Evolutionary conservation across 78 protist genomes (phyloP), one percentile per base, ranked within the genome.

Genomic region (Speleostelium caveatum): DNA sequence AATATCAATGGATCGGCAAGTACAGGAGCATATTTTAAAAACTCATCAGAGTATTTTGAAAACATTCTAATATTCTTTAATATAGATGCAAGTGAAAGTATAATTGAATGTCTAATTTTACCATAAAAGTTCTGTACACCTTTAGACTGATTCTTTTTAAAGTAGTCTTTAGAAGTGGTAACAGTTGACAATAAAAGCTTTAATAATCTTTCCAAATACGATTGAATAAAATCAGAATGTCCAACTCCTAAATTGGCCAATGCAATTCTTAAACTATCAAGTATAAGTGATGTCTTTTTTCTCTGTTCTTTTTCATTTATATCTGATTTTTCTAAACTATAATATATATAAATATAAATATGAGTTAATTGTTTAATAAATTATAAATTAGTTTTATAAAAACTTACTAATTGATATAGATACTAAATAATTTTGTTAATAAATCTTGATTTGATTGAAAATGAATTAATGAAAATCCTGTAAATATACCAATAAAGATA

Each of bases 181-280:
- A 86, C 61, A 28, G 56, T 55, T 39, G 61, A 77, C 28, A 63
- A 53, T 35, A 86, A 66, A 28, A 38, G 24, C 32, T 69, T 56
- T 53, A 65, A 75, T 21, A 26, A 63, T 36, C n/a, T 14, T 36
- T 51, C 67, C 58, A 56, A 72, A 26, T 17, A 24, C 35, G 36
- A 32, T 16, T 12, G 55, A 49, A 49, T 49, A 49, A 49, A 16
- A 1, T 41, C 24, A n/a, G 33, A 21, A 41, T 8, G 1, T 41
- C 0, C 41, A 16, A 68, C 8, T n/a, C 24, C 53, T 68, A 58
- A 4, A 68, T 68, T 68, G n/a, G 75, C 21, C 5, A 71, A 28
- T 24, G 55, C 59, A 71, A 71, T 71, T 71, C 77, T 71, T 71
- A 71, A 71, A 71, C 77, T 71, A 49, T 71, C 60, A 4, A 71